A percentile compares a stretch with the other conserved stretches of the same genome.
Evolutionary conservation across 2,329 filamentous ascomycete species (phyloP).

Genomic region (Dothideomycetes sp.): DNA sequence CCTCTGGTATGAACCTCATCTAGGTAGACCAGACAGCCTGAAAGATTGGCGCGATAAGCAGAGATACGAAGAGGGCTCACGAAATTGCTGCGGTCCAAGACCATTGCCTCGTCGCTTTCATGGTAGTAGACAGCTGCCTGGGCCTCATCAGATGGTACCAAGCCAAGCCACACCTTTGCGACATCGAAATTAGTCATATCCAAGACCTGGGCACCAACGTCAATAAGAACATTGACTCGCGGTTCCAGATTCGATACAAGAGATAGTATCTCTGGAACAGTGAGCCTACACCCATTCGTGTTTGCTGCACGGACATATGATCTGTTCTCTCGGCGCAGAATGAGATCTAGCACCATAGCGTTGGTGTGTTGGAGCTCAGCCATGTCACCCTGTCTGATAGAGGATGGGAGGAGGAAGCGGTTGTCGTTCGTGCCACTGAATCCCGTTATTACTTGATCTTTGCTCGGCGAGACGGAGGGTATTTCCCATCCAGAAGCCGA

Average conservation of each 20-base stretch:
- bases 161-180: conserved; percentile 42
- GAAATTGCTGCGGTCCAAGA: conserved; percentile 38
- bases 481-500: conserved; percentile 60
- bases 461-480: conserved; percentile 37
- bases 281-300: not conserved
- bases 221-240: conserved; percentile 49
- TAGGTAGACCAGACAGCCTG: conserved; percentile 53
- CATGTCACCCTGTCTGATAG: conserved; percentile 51
- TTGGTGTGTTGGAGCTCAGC: conserved; percentile 50
- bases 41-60: conserved; percentile 44
- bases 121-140: conserved; percentile 43
- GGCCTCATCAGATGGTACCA: conserved; percentile 5
- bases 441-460: conserved; percentile 43
- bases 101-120: conserved; percentile 41
- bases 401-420: conserved; percentile 47
- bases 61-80: conserved; percentile 46
- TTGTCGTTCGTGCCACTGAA: conserved; percentile 66
- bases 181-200: conserved; percentile 49
- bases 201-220: conserved; percentile 60
- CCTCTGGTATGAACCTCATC: conserved; percentile 63
- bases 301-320: not conserved
- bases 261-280: conserved; percentile 27
- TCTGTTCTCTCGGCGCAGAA: conserved; percentile 46
- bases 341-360: conserved; percentile 49
- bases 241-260: conserved; percentile 29